Evolutionary conservation across 2,329 filamentous ascomycete genomes (phyloP).

Genomic region (Aspergillus amoenus): DNA sequence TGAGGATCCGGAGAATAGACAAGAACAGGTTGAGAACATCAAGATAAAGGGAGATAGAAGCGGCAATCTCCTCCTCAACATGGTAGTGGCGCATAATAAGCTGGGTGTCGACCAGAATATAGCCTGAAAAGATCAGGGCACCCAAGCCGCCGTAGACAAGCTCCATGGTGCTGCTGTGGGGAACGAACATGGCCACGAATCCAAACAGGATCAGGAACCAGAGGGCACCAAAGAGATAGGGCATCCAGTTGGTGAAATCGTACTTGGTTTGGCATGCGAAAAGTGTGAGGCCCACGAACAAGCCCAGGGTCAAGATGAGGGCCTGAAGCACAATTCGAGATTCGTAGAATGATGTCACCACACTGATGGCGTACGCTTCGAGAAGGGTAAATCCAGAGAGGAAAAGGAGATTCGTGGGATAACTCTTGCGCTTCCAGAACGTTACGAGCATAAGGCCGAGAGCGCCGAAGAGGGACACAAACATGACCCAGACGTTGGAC

Average conservation of each 20-base stretch:
- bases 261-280: constrained; percentile 98
- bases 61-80: constrained; percentile 96
- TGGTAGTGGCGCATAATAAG: constrained; percentile 94
- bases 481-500: constrained; percentile 77
- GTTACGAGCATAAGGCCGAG: constrained; percentile 83
- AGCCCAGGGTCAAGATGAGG: constrained; percentile 74
- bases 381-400: constrained; percentile 84
- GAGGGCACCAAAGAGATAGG: constrained; percentile 85
- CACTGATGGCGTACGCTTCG: constrained; percentile 90
- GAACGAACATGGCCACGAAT: constrained; percentile 89
- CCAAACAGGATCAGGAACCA: constrained; percentile 92
- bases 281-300: constrained; percentile 64
- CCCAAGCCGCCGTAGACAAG: constrained; percentile 78
- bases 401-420: constrained; percentile 93
- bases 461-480: constrained; percentile 78
- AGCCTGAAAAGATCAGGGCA: constrained; percentile 87
- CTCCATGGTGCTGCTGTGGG: constrained; percentile 75
- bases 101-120: constrained; percentile 96
- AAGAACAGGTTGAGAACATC: constrained; percentile 98
- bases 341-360: constrained; percentile 89
- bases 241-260: constrained; percentile 96
- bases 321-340: constrained; percentile 83
- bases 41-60: constrained; percentile 89
- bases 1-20: constrained; percentile 90
- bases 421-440: constrained; percentile 94